A percentile compares a stretch with the other conserved stretches of the same genome.
Evolutionary conservation across 805 yeast genomes (phyloP).

Genomic region (Metschnikowia shivogae): DNA sequence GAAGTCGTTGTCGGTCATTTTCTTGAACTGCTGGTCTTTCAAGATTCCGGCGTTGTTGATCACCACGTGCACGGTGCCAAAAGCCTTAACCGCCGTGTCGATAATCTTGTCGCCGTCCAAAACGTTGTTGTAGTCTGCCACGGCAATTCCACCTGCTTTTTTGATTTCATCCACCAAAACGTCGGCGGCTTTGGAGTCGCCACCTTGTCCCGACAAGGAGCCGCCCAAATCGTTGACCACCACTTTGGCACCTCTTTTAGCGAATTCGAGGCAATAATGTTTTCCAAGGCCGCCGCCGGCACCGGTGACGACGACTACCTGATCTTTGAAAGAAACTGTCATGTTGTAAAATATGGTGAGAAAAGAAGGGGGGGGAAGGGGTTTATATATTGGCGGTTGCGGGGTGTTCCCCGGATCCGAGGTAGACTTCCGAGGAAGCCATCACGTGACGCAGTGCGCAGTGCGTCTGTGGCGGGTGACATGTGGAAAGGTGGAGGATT

Average conservation of each 20-base stretch:
- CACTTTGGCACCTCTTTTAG: conserved; percentile 87
- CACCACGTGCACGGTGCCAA: conserved; percentile 84
- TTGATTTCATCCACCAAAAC: conserved; percentile 81
- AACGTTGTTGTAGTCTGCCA: conserved; percentile 91
- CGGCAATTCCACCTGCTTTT: conserved; percentile 76
- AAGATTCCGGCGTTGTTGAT: conserved; percentile 95
- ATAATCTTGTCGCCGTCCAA: conserved; percentile 80
- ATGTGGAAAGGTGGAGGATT: too few relatives aligned
- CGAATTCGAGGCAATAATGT: conserved; percentile 82
- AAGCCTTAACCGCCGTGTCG: conserved; percentile 77
- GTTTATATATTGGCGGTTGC: conserved; percentile 8
- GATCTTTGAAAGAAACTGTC: conserved; percentile 55
- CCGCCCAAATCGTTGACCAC: conserved; percentile 96
- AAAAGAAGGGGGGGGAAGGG: not conserved
- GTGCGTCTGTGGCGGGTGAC: too few relatives aligned
- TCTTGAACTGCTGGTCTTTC: conserved; percentile 81
- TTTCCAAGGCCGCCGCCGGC: conserved; percentile 97
- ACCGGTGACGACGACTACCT: conserved; percentile 92
- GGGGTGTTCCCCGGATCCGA: conserved; percentile 17
- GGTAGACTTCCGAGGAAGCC: conserved; percentile 1
- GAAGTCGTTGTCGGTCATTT: conserved; percentile 80
- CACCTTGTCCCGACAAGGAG: conserved; percentile 68
- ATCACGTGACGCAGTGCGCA: not conserved
- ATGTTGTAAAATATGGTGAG: conserved; percentile 4
- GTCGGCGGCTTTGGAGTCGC: conserved; percentile 74